phyloP scores from a whole-genome alignment of 352 stramenopile species.

The Phytophthora citricola region DNA sequence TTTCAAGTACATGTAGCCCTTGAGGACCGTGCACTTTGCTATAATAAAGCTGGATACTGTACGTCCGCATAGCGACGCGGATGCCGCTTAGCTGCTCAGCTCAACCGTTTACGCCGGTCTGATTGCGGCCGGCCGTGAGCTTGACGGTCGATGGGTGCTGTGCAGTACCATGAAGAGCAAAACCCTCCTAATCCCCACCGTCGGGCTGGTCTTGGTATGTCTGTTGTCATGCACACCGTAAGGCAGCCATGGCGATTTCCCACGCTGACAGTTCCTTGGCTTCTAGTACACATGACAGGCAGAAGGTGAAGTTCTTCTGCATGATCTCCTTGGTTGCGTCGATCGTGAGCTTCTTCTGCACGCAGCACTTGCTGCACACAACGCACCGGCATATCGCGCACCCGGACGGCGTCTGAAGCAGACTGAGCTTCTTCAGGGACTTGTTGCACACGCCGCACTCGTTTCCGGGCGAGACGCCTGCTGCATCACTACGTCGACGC shows the following conservation, averaged over 20 bases:
- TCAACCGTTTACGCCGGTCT: no score
- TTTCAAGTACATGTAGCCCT: not conserved
- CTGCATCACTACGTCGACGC: conserved; percentile 23
- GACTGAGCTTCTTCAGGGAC: conserved; percentile 33
- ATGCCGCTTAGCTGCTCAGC: no score
- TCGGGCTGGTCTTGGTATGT: not conserved
- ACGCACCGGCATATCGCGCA: conserved; percentile 40
- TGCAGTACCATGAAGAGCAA: no score
- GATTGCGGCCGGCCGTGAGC: no score
- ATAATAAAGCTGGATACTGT: not conserved
- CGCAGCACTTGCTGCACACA: conserved; percentile 53
- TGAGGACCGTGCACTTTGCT: not conserved
- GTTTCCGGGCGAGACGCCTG: not conserved
- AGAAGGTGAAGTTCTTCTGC: conserved; percentile 61
- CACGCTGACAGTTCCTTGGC: conserved; percentile 45
- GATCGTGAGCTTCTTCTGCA: conserved; percentile 53
- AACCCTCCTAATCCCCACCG: no score
- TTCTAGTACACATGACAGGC: conserved; percentile 54
- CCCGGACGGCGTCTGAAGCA: conserved; percentile 29
- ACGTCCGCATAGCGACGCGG: no score
- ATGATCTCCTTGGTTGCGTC: conserved; percentile 44
- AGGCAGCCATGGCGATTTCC: conserved; percentile 42
- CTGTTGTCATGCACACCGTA: conserved; percentile 12
- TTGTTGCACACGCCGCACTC: conserved; percentile 39
- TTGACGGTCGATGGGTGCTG: no score